Percentiles rank a stretch among this genome's conserved stretches.
Evolutionary conservation across 768 basidiomycete species (phyloP).

Genomic region (Collybiopsis confluens): DNA sequence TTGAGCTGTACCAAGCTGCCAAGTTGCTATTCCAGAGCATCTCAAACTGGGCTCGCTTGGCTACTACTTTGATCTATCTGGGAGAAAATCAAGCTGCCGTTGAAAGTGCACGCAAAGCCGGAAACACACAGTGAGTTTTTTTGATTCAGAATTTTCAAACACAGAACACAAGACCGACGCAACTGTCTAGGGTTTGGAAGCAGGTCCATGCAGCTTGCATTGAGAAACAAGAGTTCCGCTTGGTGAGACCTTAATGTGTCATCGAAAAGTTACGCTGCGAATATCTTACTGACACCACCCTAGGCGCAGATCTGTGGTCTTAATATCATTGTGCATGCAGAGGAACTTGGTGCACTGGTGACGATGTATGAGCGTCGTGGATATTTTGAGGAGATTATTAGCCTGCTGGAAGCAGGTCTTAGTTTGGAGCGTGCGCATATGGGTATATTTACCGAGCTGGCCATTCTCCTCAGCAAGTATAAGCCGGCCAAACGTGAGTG

Average conservation of each 20-base stretch:
- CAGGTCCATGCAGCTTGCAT: constrained; percentile 98
- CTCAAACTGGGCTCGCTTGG: constrained; percentile 97
- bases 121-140: constrained; percentile 85
- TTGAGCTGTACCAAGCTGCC: constrained; percentile 94
- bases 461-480: constrained; percentile 92
- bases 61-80: constrained; percentile 96
- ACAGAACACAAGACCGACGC: constrained; percentile 12
- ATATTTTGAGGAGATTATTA: constrained; percentile 91
- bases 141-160: background rate
- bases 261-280: background rate
- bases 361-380: constrained; percentile 87
- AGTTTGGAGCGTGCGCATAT: constrained; percentile 97
- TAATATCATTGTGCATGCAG: constrained; percentile 92
- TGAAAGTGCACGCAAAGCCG: constrained; percentile 98
- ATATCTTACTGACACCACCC: constrained; percentile 11
- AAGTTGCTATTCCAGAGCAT: constrained; percentile 95
- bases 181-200: constrained; percentile 84
- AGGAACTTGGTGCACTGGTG: constrained; percentile 72
- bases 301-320: constrained; percentile 98
- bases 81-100: constrained; percentile 98
- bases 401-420: constrained; percentile 88
- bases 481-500: constrained; percentile 81
- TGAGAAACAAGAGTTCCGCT: constrained; percentile 93
- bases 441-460: constrained; percentile 97
- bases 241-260: constrained; percentile 38